Evolutionary conservation across 805 yeast genomes (phyloP).

Genomic region (Cyberlindnera samutprakarnensis): DNA sequence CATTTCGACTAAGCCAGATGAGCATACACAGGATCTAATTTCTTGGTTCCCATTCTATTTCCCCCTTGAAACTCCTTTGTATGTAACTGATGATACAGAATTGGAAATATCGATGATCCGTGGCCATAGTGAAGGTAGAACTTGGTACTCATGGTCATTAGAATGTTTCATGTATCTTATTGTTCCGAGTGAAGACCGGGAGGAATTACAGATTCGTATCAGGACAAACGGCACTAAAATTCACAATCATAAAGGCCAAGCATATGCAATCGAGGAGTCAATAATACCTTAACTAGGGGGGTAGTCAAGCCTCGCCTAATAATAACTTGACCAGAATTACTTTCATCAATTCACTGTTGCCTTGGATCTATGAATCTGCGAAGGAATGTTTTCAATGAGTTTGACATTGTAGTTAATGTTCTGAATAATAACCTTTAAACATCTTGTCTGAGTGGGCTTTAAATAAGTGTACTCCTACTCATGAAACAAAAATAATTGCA

Average conservation of each 20-base stretch:
- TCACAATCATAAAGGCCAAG: constrained; percentile 35
- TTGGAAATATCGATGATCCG: constrained; percentile 46
- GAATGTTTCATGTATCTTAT: constrained; percentile 42
- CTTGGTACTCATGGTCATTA: constrained; percentile 66
- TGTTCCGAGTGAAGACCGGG: constrained; percentile 18
- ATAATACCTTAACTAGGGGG: too few relatives aligned
- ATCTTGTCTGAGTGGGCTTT: too few relatives aligned
- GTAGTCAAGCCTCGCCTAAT: too few relatives aligned
- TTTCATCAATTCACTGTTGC: too few relatives aligned
- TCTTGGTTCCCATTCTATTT: constrained; percentile 70
- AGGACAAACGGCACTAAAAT: constrained; percentile 32
- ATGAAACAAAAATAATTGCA: too few relatives aligned
- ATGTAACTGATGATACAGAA: constrained; percentile 46
- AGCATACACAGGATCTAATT: constrained; percentile 35
- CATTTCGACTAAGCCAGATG: constrained; percentile 43
- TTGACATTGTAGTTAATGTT: too few relatives aligned
- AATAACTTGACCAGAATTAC: too few relatives aligned
- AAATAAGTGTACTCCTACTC: too few relatives aligned
- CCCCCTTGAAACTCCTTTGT: constrained; percentile 49
- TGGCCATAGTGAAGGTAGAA: constrained; percentile 29
- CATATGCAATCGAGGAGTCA: too few relatives aligned
- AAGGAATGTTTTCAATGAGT: too few relatives aligned
- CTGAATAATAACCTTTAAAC: too few relatives aligned
- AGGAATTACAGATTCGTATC: constrained; percentile 25
- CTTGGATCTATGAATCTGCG: too few relatives aligned